Conservation (phyloP, 2,329 filamentous ascomycete species). For the Cytospora piceae region DNA sequence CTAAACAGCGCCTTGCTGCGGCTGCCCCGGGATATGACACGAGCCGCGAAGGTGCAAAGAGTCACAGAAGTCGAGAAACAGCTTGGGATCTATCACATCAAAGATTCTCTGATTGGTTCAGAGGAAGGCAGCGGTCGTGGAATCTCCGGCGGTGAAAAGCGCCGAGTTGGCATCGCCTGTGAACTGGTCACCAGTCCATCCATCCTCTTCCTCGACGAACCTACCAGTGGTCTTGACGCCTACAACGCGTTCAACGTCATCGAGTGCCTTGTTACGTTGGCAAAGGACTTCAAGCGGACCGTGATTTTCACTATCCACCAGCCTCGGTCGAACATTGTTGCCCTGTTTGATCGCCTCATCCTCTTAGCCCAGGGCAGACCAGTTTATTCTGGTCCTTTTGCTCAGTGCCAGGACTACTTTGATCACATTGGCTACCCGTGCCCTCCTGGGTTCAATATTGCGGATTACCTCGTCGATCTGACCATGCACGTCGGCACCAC, state of each 20-base stretch:
- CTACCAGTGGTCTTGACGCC: constrained; percentile 92
- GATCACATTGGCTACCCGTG: constrained; percentile 90
- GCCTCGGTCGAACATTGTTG: constrained; percentile 96
- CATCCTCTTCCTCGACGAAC: constrained; percentile 95
- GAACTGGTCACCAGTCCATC: constrained; percentile 97
- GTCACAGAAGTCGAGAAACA: constrained; percentile 95
- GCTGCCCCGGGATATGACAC: constrained; percentile 90
- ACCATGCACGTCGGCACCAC: constrained; percentile 89
- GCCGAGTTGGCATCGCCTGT: constrained; percentile 94
- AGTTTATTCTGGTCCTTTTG: constrained; percentile 92
- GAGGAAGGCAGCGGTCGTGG: constrained; percentile 93
- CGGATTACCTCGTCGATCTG: constrained; percentile 94
- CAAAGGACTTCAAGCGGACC: constrained; percentile 95
- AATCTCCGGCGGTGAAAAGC: constrained; percentile 96
- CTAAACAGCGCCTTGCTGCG: constrained; percentile 89
- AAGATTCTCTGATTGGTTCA: constrained; percentile 92
- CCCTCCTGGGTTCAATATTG: constrained; percentile 97
- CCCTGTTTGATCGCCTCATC: constrained; percentile 92
- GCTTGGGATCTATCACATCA: constrained; percentile 91
- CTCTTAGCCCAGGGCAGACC: constrained; percentile 86
- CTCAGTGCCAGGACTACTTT: constrained; percentile 88
- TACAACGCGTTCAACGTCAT: constrained; percentile 99
- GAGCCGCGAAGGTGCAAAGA: constrained; percentile 83
- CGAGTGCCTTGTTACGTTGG: constrained; percentile 90
- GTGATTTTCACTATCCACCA: constrained; percentile 99